A percentile compares a stretch with the other conserved stretches of the same genome.
phyloP scores from a whole-genome alignment of 2,329 filamentous ascomycete species.

The Iodosphaeria phyllophila region DNA sequence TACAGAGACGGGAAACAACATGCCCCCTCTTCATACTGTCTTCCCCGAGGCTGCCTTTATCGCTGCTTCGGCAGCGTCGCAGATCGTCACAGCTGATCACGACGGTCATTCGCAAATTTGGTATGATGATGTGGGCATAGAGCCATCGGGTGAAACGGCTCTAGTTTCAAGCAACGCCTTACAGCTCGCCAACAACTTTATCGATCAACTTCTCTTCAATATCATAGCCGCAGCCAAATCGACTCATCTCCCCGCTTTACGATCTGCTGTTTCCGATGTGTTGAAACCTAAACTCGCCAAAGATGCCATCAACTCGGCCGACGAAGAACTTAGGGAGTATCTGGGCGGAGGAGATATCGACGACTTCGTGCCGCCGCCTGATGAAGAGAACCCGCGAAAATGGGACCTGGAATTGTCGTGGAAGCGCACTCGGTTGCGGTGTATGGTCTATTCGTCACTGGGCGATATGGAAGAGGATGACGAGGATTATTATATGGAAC shows the following conservation, averaged over 20 bases:
- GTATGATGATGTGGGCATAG: slow-evolving; percentile 49
- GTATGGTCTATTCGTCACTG: slow-evolving; percentile 95
- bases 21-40: slow-evolving; percentile 47
- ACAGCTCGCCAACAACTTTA: slow-evolving; percentile 69
- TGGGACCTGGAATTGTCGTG: slow-evolving; percentile 90
- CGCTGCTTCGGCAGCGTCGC: slow-evolving; percentile 69
- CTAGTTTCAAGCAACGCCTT: slow-evolving; percentile 57
- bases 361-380: slow-evolving; percentile 38
- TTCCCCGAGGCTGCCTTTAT: slow-evolving; percentile 75
- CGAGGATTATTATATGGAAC: slow-evolving; percentile 72
- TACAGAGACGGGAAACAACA: slow-evolving; percentile 33
- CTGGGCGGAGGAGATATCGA: slow-evolving; percentile 65
- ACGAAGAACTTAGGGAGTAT: slow-evolving; percentile 77
- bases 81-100: slow-evolving; percentile 80
- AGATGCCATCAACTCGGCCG: slow-evolving; percentile 64
- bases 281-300: slow-evolving; percentile 77
- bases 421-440: slow-evolving; percentile 81
- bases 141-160: slow-evolving; percentile 47
- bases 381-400: slow-evolving; percentile 30
- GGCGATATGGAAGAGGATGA: slow-evolving; percentile 97
- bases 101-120: slow-evolving; percentile 53
- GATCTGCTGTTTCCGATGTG: slow-evolving; percentile 70
- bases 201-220: slow-evolving; percentile 85
- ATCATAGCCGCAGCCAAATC: slow-evolving; percentile 68
- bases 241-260: slow-evolving; percentile 54